Conservation (phyloP, 495 filamentous ascomycete genomes). For the Bryoglossum gracile region DNA sequence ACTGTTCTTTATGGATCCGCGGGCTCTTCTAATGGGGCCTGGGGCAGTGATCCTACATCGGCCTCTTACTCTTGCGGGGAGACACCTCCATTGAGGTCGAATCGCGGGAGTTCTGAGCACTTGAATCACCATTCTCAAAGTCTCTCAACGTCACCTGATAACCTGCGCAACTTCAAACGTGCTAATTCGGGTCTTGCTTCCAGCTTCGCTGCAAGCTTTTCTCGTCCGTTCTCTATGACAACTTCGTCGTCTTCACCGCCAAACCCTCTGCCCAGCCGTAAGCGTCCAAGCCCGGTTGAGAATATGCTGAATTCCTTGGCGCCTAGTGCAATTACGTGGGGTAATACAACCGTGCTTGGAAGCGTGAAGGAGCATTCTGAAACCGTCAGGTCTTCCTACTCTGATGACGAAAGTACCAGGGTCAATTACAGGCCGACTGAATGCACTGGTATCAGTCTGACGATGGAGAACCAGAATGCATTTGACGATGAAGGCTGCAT, state of each 20-base stretch:
- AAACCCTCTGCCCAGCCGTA: constrained; percentile 54
- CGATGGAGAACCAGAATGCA: constrained; percentile 64
- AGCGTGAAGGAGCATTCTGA: constrained; percentile 35
- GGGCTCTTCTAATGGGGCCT: constrained; percentile 47
- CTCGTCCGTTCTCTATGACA: constrained; percentile 62
- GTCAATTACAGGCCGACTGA: constrained; percentile 34
- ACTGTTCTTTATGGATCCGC: constrained; percentile 52
- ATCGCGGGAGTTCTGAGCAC: constrained; percentile 19
- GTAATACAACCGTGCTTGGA: constrained; percentile 50
- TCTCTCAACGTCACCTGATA: constrained; percentile 67
- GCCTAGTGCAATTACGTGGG: constrained; percentile 58
- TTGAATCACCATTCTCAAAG: constrained; percentile 24
- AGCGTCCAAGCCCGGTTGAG: constrained; percentile 59
- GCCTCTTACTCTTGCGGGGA: constrained; percentile 53
- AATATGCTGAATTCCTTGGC: constrained; percentile 55
- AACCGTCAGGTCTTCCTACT: constrained; percentile 35
- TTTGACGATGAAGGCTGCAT: constrained; percentile 75
- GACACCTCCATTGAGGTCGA: constrained; percentile 52
- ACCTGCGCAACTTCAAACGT: constrained; percentile 41
- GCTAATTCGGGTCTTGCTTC: constrained; percentile 54
- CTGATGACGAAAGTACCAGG: constrained; percentile 34
- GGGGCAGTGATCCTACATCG: constrained; percentile 41
- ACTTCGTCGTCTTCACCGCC: constrained; percentile 55
- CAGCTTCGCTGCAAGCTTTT: constrained; percentile 61
- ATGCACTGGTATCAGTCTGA: constrained; percentile 42